Evolutionary conservation across 2,329 filamentous ascomycete genomes (phyloP).

Genomic region (Catunica adiposa): DNA sequence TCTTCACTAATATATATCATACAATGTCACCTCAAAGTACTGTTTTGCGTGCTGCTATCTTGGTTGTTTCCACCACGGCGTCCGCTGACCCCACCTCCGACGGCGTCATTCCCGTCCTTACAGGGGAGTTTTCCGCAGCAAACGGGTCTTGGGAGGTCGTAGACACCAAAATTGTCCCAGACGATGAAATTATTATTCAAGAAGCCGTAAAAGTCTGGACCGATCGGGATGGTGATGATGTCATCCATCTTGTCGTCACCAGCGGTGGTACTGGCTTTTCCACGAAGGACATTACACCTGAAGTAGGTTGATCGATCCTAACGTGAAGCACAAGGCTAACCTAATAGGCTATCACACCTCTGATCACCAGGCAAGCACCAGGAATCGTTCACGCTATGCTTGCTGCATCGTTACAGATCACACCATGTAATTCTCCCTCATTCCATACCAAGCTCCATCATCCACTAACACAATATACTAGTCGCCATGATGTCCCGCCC

Average conservation of each 20-base stretch:
- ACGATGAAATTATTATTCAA: conserved; percentile 61
- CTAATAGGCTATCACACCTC: conserved; percentile 51
- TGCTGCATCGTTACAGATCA: conserved; percentile 64
- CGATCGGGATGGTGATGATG: conserved; percentile 37
- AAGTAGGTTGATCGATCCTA: conserved; percentile 34
- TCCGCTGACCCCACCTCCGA: conserved; percentile 65
- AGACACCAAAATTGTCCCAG: conserved; percentile 60
- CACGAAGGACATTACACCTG: conserved; percentile 68
- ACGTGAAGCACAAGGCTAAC: background rate
- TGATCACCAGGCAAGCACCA: conserved; percentile 73
- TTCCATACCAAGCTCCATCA: background rate
- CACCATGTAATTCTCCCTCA: conserved; percentile 55
- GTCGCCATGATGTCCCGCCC: conserved; percentile 95
- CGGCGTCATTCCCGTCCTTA: conserved; percentile 53
- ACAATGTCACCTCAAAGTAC: background rate
- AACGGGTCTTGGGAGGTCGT: conserved; percentile 50
- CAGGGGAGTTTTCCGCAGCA: conserved; percentile 24
- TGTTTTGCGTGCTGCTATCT: conserved; percentile 42
- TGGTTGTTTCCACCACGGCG: conserved; percentile 85
- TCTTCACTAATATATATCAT: background rate
- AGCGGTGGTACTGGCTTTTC: conserved; percentile 93
- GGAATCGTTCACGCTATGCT: conserved; percentile 95
- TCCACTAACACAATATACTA: conserved; percentile 23
- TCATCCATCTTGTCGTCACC: conserved; percentile 63
- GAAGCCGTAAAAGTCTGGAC: conserved; percentile 55